Evolutionary conservation across 2,329 filamentous ascomycete genomes (phyloP).

Genomic region (Zarea fungicola): DNA sequence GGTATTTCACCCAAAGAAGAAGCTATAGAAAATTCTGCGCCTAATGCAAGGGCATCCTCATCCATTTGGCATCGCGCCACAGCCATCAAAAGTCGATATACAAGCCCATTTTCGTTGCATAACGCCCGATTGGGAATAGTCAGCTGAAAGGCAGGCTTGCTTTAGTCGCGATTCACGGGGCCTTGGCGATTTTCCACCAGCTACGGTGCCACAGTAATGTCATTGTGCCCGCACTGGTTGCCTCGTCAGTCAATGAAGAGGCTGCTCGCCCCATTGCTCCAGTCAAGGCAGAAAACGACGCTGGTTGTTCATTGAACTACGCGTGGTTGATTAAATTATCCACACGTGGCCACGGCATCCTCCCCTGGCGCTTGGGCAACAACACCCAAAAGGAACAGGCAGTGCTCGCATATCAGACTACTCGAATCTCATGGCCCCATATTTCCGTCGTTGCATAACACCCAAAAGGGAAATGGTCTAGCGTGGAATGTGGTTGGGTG

Average conservation of each 20-base stretch:
- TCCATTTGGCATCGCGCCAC: no score
- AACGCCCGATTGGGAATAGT: constrained; percentile 9
- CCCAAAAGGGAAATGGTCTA: constrained; percentile 4
- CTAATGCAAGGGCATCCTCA: no score
- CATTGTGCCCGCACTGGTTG: no score
- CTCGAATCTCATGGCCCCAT: not conserved
- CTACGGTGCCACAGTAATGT: not conserved
- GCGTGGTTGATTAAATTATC: no score
- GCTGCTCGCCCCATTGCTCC: no score
- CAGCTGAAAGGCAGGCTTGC: not conserved
- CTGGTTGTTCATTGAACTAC: no score
- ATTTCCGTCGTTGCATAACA: constrained; percentile 10
- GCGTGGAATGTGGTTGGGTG: not conserved
- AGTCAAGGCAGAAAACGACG: no score
- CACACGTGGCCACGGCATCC: no score
- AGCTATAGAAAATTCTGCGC: no score
- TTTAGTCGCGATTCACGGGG: constrained; percentile 1
- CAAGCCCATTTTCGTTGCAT: constrained; percentile 14
- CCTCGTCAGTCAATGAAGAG: no score
- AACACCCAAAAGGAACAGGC: not conserved
- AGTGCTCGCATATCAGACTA: not conserved
- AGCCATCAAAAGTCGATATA: no score
- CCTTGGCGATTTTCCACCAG: not conserved
- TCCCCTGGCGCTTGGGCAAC: no score
- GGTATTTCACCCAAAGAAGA: constrained; percentile 1